Evolutionary conservation across 2,329 filamentous ascomycete species (phyloP), one percentile per base, ranked within the genome.

Genomic region (Cercospora beticola): DNA sequence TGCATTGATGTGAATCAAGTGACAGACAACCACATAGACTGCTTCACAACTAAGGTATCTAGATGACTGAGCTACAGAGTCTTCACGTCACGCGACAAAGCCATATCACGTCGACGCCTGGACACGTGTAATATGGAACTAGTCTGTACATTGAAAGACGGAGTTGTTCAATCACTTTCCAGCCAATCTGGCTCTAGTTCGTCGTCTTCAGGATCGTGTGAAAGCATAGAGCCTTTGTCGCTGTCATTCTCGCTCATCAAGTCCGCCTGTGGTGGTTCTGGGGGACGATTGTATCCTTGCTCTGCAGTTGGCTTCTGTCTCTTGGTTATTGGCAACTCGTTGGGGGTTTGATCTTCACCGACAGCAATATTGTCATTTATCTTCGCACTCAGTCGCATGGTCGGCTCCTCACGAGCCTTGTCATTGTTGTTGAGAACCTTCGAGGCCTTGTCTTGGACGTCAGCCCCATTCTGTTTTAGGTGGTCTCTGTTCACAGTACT

Each of bases 141-240:
- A 18, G 43, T 21, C 43, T 46, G 8, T 21, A 14, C 9, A 6
- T 52, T 23, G 21, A 26, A 3, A 10, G 16, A 59, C 14, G 30
- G n/a, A 21, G 26, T 43, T 3, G 18, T 54, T 66, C 46, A 74
- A 68, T 78, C 78, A 63, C 75, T 78, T 71, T 84, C 77, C 59
- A 90, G 76, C 88, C 88, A 90, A 54, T 89, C 87, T 3, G 88
- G 88, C 70, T 89, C 87, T 2, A 87, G 87, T 75, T 89, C 87
- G 61, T 89, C 86, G 72, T 90, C 88, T 33, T 89, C 88, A 0
- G 88, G 87, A 73, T 90, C 88, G 72, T 89, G 85, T 1, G 87
- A 86, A 7, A 87, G 78, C 58, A 89, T 75, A 5, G 86, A 88
- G 0, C 82, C 83, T 49, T 79, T 77, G 43, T 79, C 77, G 60